Evolutionary conservation across 768 basidiomycete species (phyloP).

Genomic region (Suillus bovinus): DNA sequence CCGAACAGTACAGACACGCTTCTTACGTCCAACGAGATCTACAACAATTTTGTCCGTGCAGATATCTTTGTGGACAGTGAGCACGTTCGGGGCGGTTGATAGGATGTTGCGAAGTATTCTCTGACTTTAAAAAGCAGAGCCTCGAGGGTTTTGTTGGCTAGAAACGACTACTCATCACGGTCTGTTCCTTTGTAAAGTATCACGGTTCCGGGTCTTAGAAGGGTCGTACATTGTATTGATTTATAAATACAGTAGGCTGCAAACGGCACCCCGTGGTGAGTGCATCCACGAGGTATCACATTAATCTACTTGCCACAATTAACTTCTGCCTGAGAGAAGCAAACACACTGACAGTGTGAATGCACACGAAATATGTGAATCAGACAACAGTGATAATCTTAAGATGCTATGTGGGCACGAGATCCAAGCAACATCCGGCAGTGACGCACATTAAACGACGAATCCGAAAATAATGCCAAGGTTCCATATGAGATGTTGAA

Average conservation of each 20-base stretch:
- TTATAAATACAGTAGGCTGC: neutral
- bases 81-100: neutral
- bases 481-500: constrained; percentile 65
- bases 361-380: neutral
- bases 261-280: neutral
- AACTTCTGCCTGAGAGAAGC: neutral
- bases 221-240: no score
- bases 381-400: neutral
- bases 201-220: no score
- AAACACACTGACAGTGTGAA: neutral
- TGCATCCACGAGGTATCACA: neutral
- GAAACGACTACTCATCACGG: neutral
- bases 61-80: constrained; percentile 39
- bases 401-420: neutral
- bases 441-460: constrained; percentile 44
- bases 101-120: neutral
- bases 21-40: constrained; percentile 68
- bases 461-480: constrained; percentile 47
- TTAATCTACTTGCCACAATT: neutral
- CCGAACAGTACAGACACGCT: constrained; percentile 56
- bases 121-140: neutral
- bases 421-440: neutral
- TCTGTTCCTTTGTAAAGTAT: neutral
- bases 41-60: constrained; percentile 68
- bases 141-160: neutral